phyloP scores from a whole-genome alignment of 2,329 filamentous ascomycete genomes.

The Balansia obtecta region DNA sequence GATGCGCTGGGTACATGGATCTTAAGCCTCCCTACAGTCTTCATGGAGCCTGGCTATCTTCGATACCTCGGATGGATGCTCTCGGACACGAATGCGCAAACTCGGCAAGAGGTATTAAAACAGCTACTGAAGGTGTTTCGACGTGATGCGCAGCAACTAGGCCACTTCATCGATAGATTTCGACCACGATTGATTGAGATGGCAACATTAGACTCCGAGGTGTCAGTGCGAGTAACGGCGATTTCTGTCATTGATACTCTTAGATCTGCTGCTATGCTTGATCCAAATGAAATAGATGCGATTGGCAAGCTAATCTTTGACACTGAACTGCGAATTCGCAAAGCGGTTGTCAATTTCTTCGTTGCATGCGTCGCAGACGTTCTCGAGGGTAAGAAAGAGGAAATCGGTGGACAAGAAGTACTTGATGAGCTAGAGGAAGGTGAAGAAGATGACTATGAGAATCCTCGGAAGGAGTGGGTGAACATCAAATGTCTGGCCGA shows the following conservation, averaged over 20 bases:
- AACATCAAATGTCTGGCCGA: slow-evolving; percentile 85
- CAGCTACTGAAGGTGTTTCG: slow-evolving; percentile 73
- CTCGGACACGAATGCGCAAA: slow-evolving; percentile 63
- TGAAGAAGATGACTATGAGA: slow-evolving; percentile 65
- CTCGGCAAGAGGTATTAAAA: slow-evolving; percentile 73
- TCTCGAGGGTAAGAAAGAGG: slow-evolving; percentile 67
- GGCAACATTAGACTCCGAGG: slow-evolving; percentile 73
- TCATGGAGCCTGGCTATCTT: slow-evolving; percentile 82
- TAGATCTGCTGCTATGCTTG: slow-evolving; percentile 72
- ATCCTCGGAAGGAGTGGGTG: slow-evolving; percentile 73
- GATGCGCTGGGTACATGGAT: slow-evolving; percentile 85
- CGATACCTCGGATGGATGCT: slow-evolving; percentile 94
- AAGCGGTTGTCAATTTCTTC: slow-evolving; percentile 84
- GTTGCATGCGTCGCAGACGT: slow-evolving; percentile 74
- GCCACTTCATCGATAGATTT: slow-evolving; percentile 90
- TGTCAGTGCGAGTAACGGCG: slow-evolving; percentile 64
- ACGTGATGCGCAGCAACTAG: slow-evolving; percentile 68
- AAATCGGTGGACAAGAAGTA: slow-evolving; percentile 67
- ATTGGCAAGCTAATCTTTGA: slow-evolving; percentile 86
- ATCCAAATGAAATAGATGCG: slow-evolving; percentile 81
- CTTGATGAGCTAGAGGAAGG: slow-evolving; percentile 63
- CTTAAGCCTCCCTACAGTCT: slow-evolving; percentile 67
- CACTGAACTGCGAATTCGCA: slow-evolving; percentile 69
- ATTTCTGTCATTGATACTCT: slow-evolving; percentile 75
- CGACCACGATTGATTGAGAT: slow-evolving; percentile 82